Evolutionary conservation across 768 basidiomycete species (phyloP), one percentile per base, ranked within the genome.

Genomic region (Paxillus rubicundulus): DNA sequence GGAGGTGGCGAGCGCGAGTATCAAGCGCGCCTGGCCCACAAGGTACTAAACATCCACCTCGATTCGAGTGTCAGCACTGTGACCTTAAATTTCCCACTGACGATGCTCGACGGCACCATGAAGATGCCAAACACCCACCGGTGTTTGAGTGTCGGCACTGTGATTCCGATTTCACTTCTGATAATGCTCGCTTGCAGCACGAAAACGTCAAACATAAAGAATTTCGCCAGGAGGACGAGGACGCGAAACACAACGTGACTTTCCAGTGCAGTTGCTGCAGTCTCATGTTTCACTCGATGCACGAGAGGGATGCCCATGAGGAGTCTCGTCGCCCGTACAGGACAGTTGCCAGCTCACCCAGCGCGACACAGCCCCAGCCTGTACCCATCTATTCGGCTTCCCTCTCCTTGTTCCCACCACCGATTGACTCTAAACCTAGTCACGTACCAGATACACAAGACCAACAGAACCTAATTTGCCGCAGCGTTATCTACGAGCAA

Each of bases 61-160:
- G 30, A 10, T 62, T 57, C 42, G 17, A 47, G 30, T 57, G 59
- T 36, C 27, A 40, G 2, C 36, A 57, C 21, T 63, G 51, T 9
- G 45, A 48, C 16, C 27, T 28, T 10, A 20, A 42, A 6, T 65
- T 65, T 38, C 1, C 30, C 30, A 32, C 30, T 12, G 30, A 32
- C 12, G 9, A 32, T 9, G 30, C 9, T 32, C 30, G 30, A 32
- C 30, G 9, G 30, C 9, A 9, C 9, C 30, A 32, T 32, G 30
- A 32, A 12, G 30, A 32, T 9, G 30, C 9, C 40, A 17, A 16
- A 55, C 37, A 30, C 44, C 24, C 51, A 5, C 8, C 8, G 2
- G 14, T 36, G 16, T 47, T 48, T 21, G n/a, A 27, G 14, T 65
- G 60, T 28, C 45, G 12, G 17, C 21, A 59, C 28, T 66, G 66